Evolutionary conservation across 2,329 filamentous ascomycete genomes (phyloP).

Genomic region (Corynespora cassiicola): DNA sequence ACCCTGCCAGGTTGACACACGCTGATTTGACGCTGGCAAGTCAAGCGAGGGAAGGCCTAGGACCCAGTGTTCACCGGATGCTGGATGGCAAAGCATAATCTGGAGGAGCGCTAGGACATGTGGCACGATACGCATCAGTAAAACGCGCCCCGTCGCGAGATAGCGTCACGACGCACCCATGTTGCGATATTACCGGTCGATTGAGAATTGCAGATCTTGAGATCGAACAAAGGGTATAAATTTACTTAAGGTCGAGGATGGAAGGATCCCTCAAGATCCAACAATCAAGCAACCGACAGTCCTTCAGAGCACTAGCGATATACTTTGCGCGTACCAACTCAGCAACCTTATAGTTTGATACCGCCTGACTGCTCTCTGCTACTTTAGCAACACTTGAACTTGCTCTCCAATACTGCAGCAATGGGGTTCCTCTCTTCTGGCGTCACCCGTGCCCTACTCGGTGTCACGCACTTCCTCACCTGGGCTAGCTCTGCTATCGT

Average conservation of each 20-base stretch:
- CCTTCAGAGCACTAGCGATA: constrained; percentile 5
- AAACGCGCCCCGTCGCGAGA: constrained; percentile 3
- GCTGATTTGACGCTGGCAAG: too few relatives aligned
- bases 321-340: constrained; percentile 1
- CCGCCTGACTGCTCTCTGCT: too few relatives aligned
- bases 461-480: constrained; percentile 32
- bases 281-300: constrained; percentile 1
- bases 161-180: constrained; percentile 9
- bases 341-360: too few relatives aligned
- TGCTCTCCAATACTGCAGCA: constrained; percentile 5
- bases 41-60: too few relatives aligned
- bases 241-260: background rate
- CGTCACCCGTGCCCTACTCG: constrained; percentile 9
- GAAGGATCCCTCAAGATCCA: background rate
- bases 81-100: too few relatives aligned
- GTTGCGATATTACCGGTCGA: background rate
- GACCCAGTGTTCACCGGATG: too few relatives aligned
- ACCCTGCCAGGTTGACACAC: background rate
- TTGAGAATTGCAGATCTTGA: background rate
- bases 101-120: constrained; percentile 4
- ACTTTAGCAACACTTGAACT: too few relatives aligned
- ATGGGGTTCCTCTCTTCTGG: constrained; percentile 12
- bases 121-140: constrained; percentile 16
- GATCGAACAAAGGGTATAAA: background rate
- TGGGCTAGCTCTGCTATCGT: constrained; percentile 51